Conservation (phyloP, 2,329 filamentous ascomycete species). For the Fusarium newnesense region DNA sequence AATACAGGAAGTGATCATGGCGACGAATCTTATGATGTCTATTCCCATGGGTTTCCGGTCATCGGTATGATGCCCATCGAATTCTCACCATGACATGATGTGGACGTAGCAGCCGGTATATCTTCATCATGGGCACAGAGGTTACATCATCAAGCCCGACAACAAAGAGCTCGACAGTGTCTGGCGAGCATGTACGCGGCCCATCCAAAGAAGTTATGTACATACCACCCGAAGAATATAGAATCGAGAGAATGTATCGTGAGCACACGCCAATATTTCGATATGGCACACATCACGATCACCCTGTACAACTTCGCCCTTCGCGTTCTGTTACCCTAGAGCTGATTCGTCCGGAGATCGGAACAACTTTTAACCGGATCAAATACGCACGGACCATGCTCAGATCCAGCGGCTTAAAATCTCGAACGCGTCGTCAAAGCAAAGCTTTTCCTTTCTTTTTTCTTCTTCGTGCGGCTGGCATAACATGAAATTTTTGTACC, state of each 20-base stretch:
- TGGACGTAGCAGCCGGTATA: too few relatives aligned
- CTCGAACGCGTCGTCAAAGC: conserved; percentile 35
- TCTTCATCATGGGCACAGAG: not conserved
- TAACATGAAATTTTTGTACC: conserved; percentile 74
- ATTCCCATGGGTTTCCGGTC: not conserved
- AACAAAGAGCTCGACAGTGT: not conserved
- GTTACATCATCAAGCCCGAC: not conserved
- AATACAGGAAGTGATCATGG: not conserved
- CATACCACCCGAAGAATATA: not conserved
- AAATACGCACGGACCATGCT: conserved; percentile 8
- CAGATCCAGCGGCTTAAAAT: conserved; percentile 43
- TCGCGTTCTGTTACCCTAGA: conserved; percentile 12
- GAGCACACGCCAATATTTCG: not conserved
- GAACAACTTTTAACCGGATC: conserved; percentile 8
- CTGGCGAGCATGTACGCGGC: not conserved
- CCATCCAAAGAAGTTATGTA: not conserved
- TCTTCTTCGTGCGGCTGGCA: conserved; percentile 83
- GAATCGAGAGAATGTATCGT: not conserved
- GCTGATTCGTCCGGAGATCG: not conserved
- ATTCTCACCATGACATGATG: not conserved
- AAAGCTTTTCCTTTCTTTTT: conserved; percentile 59
- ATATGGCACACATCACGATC: not conserved
- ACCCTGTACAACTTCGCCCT: not conserved
- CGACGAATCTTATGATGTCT: not conserved
- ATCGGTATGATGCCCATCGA: not conserved